Evolutionary conservation across 257 asterid species (phyloP).

Genomic region (Gentiana straminea): DNA sequence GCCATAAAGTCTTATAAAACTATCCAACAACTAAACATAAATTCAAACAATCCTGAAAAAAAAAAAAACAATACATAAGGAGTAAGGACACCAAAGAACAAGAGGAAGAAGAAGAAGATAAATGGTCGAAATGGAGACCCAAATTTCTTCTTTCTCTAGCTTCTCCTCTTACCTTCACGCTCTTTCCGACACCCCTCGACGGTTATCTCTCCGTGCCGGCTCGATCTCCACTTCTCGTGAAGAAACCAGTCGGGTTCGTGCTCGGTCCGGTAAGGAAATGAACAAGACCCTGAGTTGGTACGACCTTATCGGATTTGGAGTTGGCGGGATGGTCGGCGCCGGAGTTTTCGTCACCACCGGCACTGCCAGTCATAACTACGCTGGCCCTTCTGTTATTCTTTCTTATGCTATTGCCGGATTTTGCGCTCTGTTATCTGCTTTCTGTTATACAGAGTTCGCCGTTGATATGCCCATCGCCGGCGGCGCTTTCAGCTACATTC

Average conservation of each 20-base stretch:
- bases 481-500: slow-evolving; percentile 94
- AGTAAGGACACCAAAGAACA: no score
- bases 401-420: slow-evolving; percentile 96
- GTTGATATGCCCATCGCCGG: slow-evolving; percentile 98
- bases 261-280: slow-evolving; percentile 59
- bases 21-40: no score
- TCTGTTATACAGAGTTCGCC: slow-evolving; percentile 96
- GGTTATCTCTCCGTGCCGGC: slow-evolving; percentile 60
- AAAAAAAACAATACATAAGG: no score
- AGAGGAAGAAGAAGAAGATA: neutral
- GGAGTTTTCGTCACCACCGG: slow-evolving; percentile 94
- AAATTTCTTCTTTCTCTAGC: slow-evolving; percentile 51
- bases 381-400: slow-evolving; percentile 83
- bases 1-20: no score
- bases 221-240: slow-evolving; percentile 56
- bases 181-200: slow-evolving; percentile 65
- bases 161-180: slow-evolving; percentile 54
- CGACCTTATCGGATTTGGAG: slow-evolving; percentile 71
- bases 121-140: slow-evolving; percentile 16
- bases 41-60: no score
- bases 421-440: slow-evolving; percentile 91
- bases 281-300: slow-evolving; percentile 62
- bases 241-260: slow-evolving; percentile 38
- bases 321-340: slow-evolving; percentile 99
- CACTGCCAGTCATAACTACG: slow-evolving; percentile 37